A percentile compares a stretch with the other conserved stretches of the same genome.
Conservation (phyloP, 306 rosid genomes). For the Vachellia pachyceras region DNA sequence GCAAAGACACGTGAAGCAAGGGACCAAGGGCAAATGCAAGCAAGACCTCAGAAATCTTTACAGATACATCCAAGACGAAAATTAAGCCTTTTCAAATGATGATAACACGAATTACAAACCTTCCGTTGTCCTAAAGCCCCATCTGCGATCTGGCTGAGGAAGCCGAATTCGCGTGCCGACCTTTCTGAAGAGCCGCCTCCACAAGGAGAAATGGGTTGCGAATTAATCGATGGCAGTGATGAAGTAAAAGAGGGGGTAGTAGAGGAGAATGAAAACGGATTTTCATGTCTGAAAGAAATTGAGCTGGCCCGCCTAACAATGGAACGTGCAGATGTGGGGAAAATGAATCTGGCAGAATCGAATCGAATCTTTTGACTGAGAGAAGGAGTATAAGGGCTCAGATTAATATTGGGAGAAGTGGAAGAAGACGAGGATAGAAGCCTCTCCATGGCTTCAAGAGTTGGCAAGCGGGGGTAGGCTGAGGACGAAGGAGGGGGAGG, state of each 20-base stretch:
- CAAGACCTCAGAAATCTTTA: conserved; percentile 17
- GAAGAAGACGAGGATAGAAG: conserved; percentile 74
- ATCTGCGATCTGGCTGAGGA: conserved; percentile 47
- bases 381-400: conserved; percentile 34
- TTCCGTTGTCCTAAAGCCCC: conserved; percentile 47
- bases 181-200: conserved; percentile 27
- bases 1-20: not conserved
- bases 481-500: not conserved
- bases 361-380: conserved; percentile 45
- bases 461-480: conserved; percentile 11
- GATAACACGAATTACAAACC: conserved; percentile 48
- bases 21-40: not conserved
- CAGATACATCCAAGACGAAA: not conserved
- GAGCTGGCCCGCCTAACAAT: conserved; percentile 35
- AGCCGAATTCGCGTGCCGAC: conserved; percentile 41
- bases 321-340: conserved; percentile 37
- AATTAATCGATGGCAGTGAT: conserved; percentile 26
- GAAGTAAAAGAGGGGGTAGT: conserved; percentile 21
- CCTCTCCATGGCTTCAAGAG: conserved; percentile 76
- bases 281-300: conserved; percentile 50
- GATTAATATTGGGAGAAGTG: conserved; percentile 52
- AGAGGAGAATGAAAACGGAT: conserved; percentile 47
- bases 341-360: conserved; percentile 51
- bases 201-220: conserved; percentile 31
- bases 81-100: not conserved